These are phyloP conservation scores for Fusarium hostae DNA, from an alignment of 2,329 filamentous ascomycete species.

Conservation along the genomic window DNA sequence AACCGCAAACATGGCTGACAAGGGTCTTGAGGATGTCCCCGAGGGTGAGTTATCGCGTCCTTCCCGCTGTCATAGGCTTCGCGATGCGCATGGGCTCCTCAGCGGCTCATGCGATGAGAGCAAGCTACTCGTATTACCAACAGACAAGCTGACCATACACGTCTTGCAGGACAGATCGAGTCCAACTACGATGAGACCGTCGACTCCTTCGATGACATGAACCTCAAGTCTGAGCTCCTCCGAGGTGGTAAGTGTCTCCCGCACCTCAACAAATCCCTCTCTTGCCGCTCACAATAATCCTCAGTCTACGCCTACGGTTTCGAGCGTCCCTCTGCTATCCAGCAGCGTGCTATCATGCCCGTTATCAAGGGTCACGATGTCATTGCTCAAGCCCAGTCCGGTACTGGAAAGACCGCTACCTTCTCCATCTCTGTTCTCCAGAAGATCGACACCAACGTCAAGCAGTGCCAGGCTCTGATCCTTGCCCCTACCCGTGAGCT, in stretches of 20 bases:
- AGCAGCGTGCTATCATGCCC: constrained; percentile 99
- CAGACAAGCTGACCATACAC: constrained; percentile 36
- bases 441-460: constrained; percentile 95
- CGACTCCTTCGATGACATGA: constrained; percentile 99
- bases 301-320: constrained; percentile 98
- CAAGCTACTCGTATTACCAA: constrained; percentile 1
- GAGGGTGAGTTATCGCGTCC: constrained; percentile 75
- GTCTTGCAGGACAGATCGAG: constrained; percentile 89
- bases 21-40: constrained; percentile 98
- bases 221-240: constrained; percentile 95
- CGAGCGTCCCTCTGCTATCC: constrained; percentile 98
- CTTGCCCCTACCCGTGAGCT: constrained; percentile 98
- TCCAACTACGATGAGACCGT: constrained; percentile 99
- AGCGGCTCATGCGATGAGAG: not conserved
- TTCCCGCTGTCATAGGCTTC: constrained; percentile 1
- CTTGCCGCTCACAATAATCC: constrained; percentile 41
- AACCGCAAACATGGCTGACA: constrained; percentile 97
- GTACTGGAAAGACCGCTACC: constrained; percentile 99
- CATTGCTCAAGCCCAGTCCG: constrained; percentile 99
- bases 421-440: constrained; percentile 99
- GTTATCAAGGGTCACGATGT: constrained; percentile 99
- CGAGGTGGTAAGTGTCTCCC: constrained; percentile 74
- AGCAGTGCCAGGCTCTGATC: constrained; percentile 98
- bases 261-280: constrained; percentile 27
- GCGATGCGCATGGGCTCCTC: constrained; percentile 12